These are phyloP conservation scores for Pseudoturritis turrita DNA, from an alignment of 345 rosid genomes.

Conservation along the genomic window DNA sequence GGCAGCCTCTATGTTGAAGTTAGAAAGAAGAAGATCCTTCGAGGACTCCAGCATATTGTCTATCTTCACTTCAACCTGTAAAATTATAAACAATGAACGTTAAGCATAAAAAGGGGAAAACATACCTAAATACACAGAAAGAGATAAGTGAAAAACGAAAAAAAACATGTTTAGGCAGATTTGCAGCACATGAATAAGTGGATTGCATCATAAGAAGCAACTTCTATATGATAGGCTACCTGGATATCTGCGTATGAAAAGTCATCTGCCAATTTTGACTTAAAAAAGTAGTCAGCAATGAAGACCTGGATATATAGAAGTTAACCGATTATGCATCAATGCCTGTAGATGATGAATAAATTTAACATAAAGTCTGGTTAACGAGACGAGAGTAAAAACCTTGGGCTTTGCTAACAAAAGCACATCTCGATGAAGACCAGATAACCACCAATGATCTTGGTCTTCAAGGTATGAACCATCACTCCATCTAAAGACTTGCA, in stretches of 20 bases:
- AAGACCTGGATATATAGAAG: slow-evolving; percentile 62
- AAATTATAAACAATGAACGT: not conserved
- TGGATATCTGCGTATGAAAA: slow-evolving; percentile 65
- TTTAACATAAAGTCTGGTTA: slow-evolving; percentile 2
- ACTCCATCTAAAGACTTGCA: slow-evolving; percentile 98
- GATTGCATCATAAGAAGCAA: not conserved
- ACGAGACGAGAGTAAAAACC: slow-evolving; percentile 38
- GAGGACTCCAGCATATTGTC: slow-evolving; percentile 52
- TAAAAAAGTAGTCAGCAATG: slow-evolving; percentile 89
- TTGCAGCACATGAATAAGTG: not conserved
- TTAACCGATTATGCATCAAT: not conserved
- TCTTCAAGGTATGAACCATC: slow-evolving; percentile 99
- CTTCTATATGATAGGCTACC: slow-evolving; percentile 35
- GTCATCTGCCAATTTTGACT: slow-evolving; percentile 64
- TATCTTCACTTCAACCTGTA: slow-evolving; percentile 90
- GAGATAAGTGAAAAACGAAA: not conserved
- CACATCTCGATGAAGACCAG: slow-evolving; percentile 96
- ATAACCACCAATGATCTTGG: slow-evolving; percentile 99
- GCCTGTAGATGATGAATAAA: not conserved
- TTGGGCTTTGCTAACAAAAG: slow-evolving; percentile 94
- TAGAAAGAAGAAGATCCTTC: slow-evolving; percentile 44
- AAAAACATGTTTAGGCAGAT: not conserved
- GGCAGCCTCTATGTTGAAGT: slow-evolving; percentile 71
- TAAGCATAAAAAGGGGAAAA: not conserved
- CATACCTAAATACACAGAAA: not conserved